Evolutionary conservation across 352 stramenopile genomes (phyloP).

Genomic region (Phytophthora agathidicida): DNA sequence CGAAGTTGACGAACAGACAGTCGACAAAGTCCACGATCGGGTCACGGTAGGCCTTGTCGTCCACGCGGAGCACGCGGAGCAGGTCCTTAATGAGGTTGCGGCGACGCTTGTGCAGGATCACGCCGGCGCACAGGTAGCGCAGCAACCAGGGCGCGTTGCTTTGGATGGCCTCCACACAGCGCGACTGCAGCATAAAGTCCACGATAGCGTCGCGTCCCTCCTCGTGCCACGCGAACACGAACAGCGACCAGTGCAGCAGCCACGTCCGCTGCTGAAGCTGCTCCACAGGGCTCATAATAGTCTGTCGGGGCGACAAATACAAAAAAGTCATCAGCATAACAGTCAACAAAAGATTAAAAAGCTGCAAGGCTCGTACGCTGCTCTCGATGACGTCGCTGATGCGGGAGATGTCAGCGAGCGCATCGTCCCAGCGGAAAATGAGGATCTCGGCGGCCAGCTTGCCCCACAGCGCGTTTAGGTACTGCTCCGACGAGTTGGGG

Average conservation of each 20-base stretch:
- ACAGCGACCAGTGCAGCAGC: constrained; percentile 99
- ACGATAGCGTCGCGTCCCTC: constrained; percentile 97
- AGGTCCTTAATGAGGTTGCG: constrained; percentile 95
- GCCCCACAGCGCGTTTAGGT: constrained; percentile 94
- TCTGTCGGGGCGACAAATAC: constrained; percentile 33
- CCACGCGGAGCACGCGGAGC: constrained; percentile 94
- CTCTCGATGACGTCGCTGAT: constrained; percentile 96
- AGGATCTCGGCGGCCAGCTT: constrained; percentile 97
- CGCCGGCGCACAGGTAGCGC: constrained; percentile 96
- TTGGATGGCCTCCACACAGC: constrained; percentile 97
- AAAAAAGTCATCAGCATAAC: constrained; percentile 8
- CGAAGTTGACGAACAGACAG: constrained; percentile 98
- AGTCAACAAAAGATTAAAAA: neutral
- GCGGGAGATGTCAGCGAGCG: constrained; percentile 92
- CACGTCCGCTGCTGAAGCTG: constrained; percentile 97
- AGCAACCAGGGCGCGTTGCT: constrained; percentile 98
- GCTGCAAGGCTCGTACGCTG: constrained; percentile 69
- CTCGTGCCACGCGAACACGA: constrained; percentile 93
- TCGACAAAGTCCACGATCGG: constrained; percentile 96
- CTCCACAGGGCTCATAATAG: constrained; percentile 85
- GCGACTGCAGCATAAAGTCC: constrained; percentile 95
- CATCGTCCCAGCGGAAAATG: constrained; percentile 96
- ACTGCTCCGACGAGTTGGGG: constrained; percentile 86
- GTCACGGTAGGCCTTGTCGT: constrained; percentile 85
- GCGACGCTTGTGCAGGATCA: constrained; percentile 97